Base-by-base conservation (phyloP, 2,329 filamentous ascomycete genomes). In the Plectosphaerella sp. region DNA sequence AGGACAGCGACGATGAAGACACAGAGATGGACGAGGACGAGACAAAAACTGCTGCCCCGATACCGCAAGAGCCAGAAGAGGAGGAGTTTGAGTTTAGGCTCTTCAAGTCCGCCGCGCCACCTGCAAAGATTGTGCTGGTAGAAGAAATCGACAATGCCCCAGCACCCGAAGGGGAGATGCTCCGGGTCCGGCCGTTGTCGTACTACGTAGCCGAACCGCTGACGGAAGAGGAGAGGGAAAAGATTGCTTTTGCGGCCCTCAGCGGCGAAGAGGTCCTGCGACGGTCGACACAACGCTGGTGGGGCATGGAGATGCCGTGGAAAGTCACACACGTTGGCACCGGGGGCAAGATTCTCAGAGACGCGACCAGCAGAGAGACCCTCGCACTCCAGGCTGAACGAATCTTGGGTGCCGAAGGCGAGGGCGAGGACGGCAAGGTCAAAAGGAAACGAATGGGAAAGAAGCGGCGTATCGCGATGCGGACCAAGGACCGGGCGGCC, bases 271-370 rank as follows among this genome's bases (percentile, higher is more conserved):
- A 80, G 14, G 64, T 87, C 14, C 49, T 79, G 2, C 60, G 60
- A 20, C 67, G 71, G 54, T 74, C 75, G n/a, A 61, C 59, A 45
- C 66, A 62, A 58, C 69, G 74, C 50, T 71, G 72, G 7, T 85
- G 81, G 81, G 83, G 82, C 0, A 64, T 81, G 42, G 81, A 85
- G 63, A 71, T 80, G 58, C 81, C 82, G 2, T 86, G 83, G 83
- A 74, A 75, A 52, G 80, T 84, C 14, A 73, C 67, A 4, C 69
- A 66, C 28, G 67, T 82, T 33, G 64, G 59, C 1, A 2, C 18
- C 18, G 41, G n/a, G 16, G n/a, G n/a, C 10, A 43, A 43, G 41
- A 43, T 12, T 16, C 11, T 43, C 3, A 16, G 41, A 18, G 18
- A 7, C 16, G 41, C n/a, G 16, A 60, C 71, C n/a, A 65, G 60